Evolutionary conservation across 441 rosid genomes (phyloP), one percentile per base, ranked within the genome.

Genomic region (Syzygium malaccense): DNA sequence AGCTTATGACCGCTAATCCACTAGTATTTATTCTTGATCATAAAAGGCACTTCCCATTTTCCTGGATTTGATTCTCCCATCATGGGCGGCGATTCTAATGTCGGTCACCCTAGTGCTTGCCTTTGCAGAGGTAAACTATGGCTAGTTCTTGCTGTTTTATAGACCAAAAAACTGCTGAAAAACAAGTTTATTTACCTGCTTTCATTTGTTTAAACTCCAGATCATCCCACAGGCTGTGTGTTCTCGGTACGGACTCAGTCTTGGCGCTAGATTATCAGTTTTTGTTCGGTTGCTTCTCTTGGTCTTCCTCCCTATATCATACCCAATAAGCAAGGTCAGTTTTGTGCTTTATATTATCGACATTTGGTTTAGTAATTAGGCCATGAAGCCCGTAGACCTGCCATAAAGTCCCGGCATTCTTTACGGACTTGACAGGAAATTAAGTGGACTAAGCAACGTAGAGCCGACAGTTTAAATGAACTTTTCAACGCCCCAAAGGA

Each of bases 21-120:
- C 23, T 12, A 41, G n/a, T 75, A 3, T 75, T 41, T 41, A 20
- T 75, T 75, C n/a, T 75, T 23, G n/a, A n/a, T 75, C 83, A 75
- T 33, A 6, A 55, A 33, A 88, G 90, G 90, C 90, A 25, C 90
- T 88, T 45, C 88, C 90, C 23, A 32, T 88, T 32, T 88, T 88
- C 90, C 88, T 88, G 32, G 90, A 88, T 55, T 78, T 79, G 4
- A 78, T 88, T 56, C 86, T 88, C 60, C 88, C 88, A 14, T 55
- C 88, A 30, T 88, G 90, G 90, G 90, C 75, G 0, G 88, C 88
- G 7, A 75, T 88, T 55, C 32, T 88, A 32, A 30, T 75, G 83
- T 71, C 90, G 4, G 90, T 88, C 58, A 86, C 86, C 60, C 90
- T 88, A 32, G 60, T 86, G 9, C 71, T 88, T 68, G 88, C 88